Conservation (phyloP, 2,329 filamentous ascomycete species). For the Aspergillus alliaceus region DNA sequence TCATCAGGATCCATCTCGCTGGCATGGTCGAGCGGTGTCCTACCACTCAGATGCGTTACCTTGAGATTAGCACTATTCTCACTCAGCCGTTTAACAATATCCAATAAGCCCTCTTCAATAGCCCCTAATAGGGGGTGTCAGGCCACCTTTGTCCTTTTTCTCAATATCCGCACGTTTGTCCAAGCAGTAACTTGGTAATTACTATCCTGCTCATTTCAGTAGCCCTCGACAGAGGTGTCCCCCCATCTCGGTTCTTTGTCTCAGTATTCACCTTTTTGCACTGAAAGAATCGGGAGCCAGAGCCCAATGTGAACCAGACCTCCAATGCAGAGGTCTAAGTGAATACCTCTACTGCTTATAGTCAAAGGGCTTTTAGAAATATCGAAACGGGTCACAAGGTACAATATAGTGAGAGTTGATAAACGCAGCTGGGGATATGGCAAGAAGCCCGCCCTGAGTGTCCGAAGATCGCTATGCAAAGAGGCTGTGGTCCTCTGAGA, state of each 20-base stretch:
- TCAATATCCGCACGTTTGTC: too few species aligned
- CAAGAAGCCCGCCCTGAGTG: background rate
- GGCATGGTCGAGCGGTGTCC: too few species aligned
- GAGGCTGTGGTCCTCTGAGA: slow-evolving; percentile 18
- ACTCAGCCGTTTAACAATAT: too few species aligned
- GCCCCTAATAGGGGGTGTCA: too few species aligned
- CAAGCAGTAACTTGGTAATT: background rate
- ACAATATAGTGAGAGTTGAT: background rate
- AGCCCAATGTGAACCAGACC: background rate
- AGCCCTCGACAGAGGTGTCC: background rate
- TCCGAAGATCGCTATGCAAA: background rate
- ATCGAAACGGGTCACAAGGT: background rate
- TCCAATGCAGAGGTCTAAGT: background rate
- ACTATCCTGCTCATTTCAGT: rapidly evolving
- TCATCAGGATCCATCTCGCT: too few species aligned
- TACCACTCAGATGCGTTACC: too few species aligned
- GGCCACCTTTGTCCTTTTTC: too few species aligned
- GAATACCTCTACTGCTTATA: background rate
- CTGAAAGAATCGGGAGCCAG: background rate
- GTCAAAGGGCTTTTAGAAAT: background rate
- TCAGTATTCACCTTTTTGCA: background rate
- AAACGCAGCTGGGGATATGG: background rate
- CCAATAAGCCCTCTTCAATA: too few species aligned
- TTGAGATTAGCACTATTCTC: too few species aligned
- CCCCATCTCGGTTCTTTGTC: background rate